Base-by-base conservation (phyloP, 1,284 basidiomycete species). In the Microbotryomycetes sp. region DNA sequence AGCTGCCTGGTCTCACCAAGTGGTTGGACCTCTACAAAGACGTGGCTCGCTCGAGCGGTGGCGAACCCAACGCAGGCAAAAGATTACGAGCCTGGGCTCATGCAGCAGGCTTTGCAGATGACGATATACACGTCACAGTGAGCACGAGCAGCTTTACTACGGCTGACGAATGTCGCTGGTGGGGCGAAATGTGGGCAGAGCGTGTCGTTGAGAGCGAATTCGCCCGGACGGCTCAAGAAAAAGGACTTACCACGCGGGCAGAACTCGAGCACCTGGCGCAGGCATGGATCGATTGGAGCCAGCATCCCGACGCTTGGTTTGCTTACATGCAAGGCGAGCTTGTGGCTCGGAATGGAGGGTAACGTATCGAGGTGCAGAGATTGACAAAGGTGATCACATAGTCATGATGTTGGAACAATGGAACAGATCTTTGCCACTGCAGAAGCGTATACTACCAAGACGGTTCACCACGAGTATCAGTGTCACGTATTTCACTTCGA, bases 1-100 rank as follows among this genome's bases (percentile, higher is more conserved):
- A 25, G 49, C 26, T 14, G 22, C 49, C 49, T 7, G 25, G 12
- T 5, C 49, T 28, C 19, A 6, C 22, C 49, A 5, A 7, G 5
- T 15, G 25, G 49, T 29, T 54, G 16, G 36, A 45, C n/a, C 45
- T 64, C 3, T 68, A 65, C 54, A 49, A 22, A 19, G 12, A 12
- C 16, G 59, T 60, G 15, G 53, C 64, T 5, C 26, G 58, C 7
- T 52, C 61, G 5, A 56, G 47, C 3, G 64, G 66, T 3, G 66
- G 61, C 47, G 61, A 68, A 29, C 64, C 66, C 2, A 56, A 66
- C n/a, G 54, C 61, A 0, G 64, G 50, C 2, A 47, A 61, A 7
- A 30, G 56, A 19, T 31, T 68, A 15, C 56, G 56, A 28, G n/a
- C 32, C 6, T 58, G 53, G 31, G 54, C 62, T 4, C 45, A 56